These are phyloP conservation scores for Pichia manshurica DNA, from an alignment of 805 yeast genomes.

Conservation along the genomic window DNA sequence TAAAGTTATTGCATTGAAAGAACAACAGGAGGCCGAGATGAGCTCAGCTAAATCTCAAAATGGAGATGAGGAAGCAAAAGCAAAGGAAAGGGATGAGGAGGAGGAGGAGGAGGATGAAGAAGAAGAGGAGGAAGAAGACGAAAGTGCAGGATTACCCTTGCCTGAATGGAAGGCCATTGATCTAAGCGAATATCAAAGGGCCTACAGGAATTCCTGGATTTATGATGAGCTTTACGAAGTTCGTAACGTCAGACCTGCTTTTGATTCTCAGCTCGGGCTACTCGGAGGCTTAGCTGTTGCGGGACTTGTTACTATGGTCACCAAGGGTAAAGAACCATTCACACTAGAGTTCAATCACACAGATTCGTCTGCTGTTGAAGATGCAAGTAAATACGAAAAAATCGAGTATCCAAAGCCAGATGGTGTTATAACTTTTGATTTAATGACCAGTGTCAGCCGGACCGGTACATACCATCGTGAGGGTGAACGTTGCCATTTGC, in stretches of 20 bases:
- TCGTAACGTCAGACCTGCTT: slow-evolving; percentile 90
- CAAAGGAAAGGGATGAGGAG: slow-evolving; percentile 28
- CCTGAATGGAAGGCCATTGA: slow-evolving; percentile 41
- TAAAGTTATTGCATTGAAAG: slow-evolving; percentile 41
- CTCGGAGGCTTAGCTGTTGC: slow-evolving; percentile 80
- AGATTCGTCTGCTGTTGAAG: slow-evolving; percentile 67
- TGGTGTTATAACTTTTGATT: slow-evolving; percentile 85
- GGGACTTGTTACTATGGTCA: slow-evolving; percentile 72
- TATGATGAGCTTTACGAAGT: slow-evolving; percentile 76
- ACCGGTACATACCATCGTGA: slow-evolving; percentile 97
- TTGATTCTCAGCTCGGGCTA: slow-evolving; percentile 67
- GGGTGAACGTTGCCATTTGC: slow-evolving; percentile 84
- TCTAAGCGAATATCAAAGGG: slow-evolving; percentile 54
- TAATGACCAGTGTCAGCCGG: slow-evolving; percentile 89
- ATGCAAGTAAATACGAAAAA: slow-evolving; percentile 60
- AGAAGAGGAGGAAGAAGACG: slow-evolving; percentile 36
- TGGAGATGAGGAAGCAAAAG: slow-evolving; percentile 20
- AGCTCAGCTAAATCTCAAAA: slow-evolving; percentile 27
- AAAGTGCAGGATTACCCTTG: slow-evolving; percentile 29
- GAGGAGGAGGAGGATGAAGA: slow-evolving; percentile 39
- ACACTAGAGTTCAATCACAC: slow-evolving; percentile 63
- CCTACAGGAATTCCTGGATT: slow-evolving; percentile 77
- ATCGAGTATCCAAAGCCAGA: slow-evolving; percentile 95
- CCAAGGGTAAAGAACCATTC: slow-evolving; percentile 83
- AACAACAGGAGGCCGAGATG: slow-evolving; percentile 35